These are phyloP conservation scores for Penicillium hesseltinei DNA, from an alignment of 2,329 filamentous ascomycete genomes.

Conservation along the genomic window DNA sequence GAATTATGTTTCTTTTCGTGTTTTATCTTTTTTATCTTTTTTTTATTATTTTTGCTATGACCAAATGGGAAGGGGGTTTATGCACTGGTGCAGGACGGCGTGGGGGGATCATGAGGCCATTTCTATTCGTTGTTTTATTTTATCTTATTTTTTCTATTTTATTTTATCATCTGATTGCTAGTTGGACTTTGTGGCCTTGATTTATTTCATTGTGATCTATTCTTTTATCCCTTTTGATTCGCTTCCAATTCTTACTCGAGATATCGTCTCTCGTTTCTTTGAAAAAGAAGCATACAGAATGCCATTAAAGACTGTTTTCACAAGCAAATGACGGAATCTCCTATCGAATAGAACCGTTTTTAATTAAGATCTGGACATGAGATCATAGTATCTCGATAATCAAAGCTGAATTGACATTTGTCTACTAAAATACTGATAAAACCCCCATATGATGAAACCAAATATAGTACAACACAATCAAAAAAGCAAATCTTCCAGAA, in stretches of 20 bases:
- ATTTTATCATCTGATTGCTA: not conserved
- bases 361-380: not conserved
- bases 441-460: not conserved
- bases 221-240: not conserved
- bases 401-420: not conserved
- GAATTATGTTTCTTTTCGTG: slow-evolving; percentile 4
- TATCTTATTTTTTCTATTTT: not conserved
- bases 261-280: not conserved
- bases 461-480: not conserved
- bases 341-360: not conserved
- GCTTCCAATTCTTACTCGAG: not conserved
- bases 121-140: slow-evolving; percentile 7
- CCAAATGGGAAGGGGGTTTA: slow-evolving; percentile 28
- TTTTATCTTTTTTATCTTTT: slow-evolving; percentile 5
- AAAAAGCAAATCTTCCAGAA: not conserved
- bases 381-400: not conserved
- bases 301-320: slow-evolving; percentile 11
- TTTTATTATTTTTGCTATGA: slow-evolving; percentile 10
- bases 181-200: slow-evolving; percentile 5
- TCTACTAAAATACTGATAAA: not conserved
- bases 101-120: slow-evolving; percentile 21
- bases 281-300: slow-evolving; percentile 18
- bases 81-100: slow-evolving; percentile 41
- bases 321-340: not conserved
- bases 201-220: slow-evolving; percentile 12